Conservation (phyloP, 768 basidiomycete genomes). For the Bullera alba region DNA sequence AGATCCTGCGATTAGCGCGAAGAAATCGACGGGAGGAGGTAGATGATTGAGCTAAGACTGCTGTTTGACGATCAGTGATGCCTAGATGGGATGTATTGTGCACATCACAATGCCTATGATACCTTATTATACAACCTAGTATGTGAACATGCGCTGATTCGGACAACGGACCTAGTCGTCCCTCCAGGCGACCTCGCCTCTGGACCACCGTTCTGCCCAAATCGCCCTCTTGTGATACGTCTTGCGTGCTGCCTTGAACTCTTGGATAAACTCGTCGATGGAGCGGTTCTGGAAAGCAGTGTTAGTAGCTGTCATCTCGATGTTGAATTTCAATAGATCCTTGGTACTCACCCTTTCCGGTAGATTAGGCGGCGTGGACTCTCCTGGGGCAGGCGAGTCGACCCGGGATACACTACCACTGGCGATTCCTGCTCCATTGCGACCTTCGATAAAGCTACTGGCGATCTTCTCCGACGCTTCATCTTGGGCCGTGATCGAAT, state of each 20-base stretch:
- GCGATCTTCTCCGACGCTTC: conserved; percentile 79
- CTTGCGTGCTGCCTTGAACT: conserved; percentile 80
- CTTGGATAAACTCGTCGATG: conserved; percentile 76
- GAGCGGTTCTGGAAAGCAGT: conserved; percentile 47
- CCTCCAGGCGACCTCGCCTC: conserved; percentile 77
- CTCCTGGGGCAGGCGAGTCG: conserved; percentile 34
- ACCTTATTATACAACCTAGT: not conserved
- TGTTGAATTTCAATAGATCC: not conserved
- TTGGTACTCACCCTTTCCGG: conserved; percentile 15
- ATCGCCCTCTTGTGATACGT: conserved; percentile 88
- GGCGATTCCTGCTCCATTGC: not conserved
- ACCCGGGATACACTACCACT: conserved; percentile 20
- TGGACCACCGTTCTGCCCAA: conserved; percentile 81
- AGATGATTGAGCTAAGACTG: too few relatives aligned
- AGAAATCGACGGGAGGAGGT: too few relatives aligned
- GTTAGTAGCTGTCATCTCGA: not conserved
- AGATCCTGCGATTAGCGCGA: too few relatives aligned
- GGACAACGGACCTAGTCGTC: conserved; percentile 48
- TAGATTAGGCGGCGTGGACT: not conserved
- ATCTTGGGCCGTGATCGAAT: conserved; percentile 84
- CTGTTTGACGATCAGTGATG: too few relatives aligned
- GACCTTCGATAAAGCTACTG: conserved; percentile 67
- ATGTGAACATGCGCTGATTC: not conserved
- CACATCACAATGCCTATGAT: too few relatives aligned
- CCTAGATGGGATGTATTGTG: too few relatives aligned